Evolutionary conservation across 768 basidiomycete species (phyloP).

Genomic region (Kwoniella dejecticola): DNA sequence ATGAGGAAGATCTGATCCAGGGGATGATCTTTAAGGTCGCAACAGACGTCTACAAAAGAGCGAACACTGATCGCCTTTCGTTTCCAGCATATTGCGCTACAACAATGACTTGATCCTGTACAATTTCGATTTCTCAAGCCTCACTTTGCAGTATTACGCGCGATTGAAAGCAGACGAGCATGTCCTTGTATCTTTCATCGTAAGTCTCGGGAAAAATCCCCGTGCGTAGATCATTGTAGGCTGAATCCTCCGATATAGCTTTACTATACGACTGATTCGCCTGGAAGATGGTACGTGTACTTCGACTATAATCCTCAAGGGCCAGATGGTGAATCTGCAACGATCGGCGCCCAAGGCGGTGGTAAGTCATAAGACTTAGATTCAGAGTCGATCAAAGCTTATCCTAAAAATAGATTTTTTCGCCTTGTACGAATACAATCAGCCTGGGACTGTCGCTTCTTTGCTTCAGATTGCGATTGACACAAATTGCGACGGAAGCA

Average conservation of each 20-base stretch:
- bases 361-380: background rate
- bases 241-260: background rate
- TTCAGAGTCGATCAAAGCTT: background rate
- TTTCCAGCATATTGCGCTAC: too few relatives aligned
- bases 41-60: too few relatives aligned
- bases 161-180: background rate
- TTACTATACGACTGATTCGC: conserved; percentile 2
- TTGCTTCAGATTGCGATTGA: background rate
- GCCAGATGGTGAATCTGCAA: background rate
- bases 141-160: background rate
- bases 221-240: too few relatives aligned
- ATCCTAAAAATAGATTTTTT: background rate
- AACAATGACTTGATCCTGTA: too few relatives aligned
- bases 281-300: background rate
- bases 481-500: background rate
- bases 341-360: background rate
- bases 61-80: too few relatives aligned
- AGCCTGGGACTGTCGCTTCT: background rate
- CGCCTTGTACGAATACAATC: background rate
- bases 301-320: background rate
- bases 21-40: background rate
- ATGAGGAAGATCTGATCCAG: too few relatives aligned
- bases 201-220: background rate
- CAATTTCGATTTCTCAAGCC: background rate
- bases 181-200: background rate